Evolutionary conservation across 2,329 filamentous ascomycete genomes (phyloP).

Genomic region (Xylariales sp.): DNA sequence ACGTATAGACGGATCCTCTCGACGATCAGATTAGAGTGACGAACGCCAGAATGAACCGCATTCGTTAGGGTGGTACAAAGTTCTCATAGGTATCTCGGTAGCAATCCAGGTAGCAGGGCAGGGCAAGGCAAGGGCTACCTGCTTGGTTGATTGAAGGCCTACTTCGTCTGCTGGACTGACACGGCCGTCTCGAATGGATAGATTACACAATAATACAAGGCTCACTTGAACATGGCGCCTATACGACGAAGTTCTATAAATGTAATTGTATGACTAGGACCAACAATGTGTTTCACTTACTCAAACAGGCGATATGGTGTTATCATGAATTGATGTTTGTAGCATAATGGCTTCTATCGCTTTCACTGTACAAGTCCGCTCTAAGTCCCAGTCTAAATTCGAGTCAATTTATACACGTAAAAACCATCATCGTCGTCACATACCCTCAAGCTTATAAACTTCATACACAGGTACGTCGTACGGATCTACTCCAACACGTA

Average conservation of each 20-base stretch:
- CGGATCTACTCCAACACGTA: too few species aligned
- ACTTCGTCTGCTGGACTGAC: slow-evolving; percentile 13
- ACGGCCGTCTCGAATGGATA: slow-evolving; percentile 22
- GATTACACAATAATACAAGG: slow-evolving; percentile 19
- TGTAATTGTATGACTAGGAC: not conserved
- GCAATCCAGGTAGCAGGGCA: not conserved
- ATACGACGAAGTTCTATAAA: not conserved
- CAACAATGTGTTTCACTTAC: not conserved
- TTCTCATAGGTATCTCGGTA: slow-evolving; percentile 1
- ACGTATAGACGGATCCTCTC: slow-evolving; percentile 78
- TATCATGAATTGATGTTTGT: not conserved
- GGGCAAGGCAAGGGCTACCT: not conserved
- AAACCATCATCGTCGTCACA: too few species aligned
- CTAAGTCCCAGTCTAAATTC: too few species aligned
- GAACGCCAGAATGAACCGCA: slow-evolving; percentile 44
- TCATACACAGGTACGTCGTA: too few species aligned
- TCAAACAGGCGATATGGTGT: not conserved
- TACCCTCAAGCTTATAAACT: too few species aligned
- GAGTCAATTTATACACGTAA: too few species aligned
- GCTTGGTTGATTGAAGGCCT: slow-evolving; percentile 7
- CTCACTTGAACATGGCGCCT: not conserved
- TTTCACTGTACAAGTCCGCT: not conserved
- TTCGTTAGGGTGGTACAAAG: slow-evolving; percentile 28
- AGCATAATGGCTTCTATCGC: not conserved
- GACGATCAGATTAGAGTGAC: slow-evolving; percentile 52